Evolutionary conservation across 2,329 filamentous ascomycete species (phyloP), one percentile per base, ranked within the genome.

Genomic region (Phialophora verrucosa): DNA sequence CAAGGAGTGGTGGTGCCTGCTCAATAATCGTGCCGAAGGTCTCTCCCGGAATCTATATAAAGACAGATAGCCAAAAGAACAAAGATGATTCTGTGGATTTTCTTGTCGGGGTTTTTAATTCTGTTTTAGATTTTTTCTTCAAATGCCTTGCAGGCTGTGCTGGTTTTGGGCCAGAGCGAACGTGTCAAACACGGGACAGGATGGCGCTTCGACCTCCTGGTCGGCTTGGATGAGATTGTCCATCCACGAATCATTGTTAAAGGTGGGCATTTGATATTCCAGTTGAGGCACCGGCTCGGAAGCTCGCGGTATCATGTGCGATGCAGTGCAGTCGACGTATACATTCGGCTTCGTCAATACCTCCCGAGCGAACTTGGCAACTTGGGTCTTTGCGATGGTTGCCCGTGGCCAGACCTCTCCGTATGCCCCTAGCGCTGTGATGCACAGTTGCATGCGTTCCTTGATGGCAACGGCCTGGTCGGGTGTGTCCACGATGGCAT

Each of bases 401-500:
- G 76, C 74, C 38, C 77, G 62, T 23, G 75, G 73, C 75, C 75
- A 77, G 6, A 73, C 69, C 65, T 74, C 73, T 23, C 74, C 75
- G 6, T 76, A 64, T 4, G 72, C 70, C 53, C 72, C 73, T 59
- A 77, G 55, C 17, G 72, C 75, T 1, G 74, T 72, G 20, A 77
- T 64, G 1, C 71, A 70, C 14, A 77, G 64, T 64, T 76, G 74
- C n/a, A 77, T 69, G 11, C 75, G 69, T 35, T 74, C 72, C 56
- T 75, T 75, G 12, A 76, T 67, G 0, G 71, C 70, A 23, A 71
- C 69, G 14, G 72, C 65, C 38, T 69, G 72, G 7, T 71, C 65
- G 11, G 63, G 66, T 1, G 58, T 61, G 82, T 89, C 74, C 57
- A 79, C 81, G 72, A 83, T 82, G 5, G 86, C 87, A 87, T 92